These are phyloP conservation scores for Torulaspora gathmanii DNA, from an alignment of 805 yeast species.

Conservation along the genomic window DNA sequence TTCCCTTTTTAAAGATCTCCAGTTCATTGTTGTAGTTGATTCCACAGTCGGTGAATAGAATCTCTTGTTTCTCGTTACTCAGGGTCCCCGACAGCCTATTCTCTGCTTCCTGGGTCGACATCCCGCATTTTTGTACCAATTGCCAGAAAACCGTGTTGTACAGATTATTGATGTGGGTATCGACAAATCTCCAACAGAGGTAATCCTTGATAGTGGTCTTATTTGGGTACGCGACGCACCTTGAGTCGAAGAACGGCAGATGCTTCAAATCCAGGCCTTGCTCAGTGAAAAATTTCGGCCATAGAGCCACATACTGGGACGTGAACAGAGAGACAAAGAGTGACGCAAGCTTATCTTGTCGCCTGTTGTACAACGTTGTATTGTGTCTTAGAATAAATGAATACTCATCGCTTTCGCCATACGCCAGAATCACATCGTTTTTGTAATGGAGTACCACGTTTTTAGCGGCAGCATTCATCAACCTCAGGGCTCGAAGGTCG, in stretches of 20 bases:
- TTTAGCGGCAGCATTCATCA: slow-evolving; percentile 79
- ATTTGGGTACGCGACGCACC: slow-evolving; percentile 84
- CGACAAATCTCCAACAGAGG: slow-evolving; percentile 92
- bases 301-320: slow-evolving; percentile 63
- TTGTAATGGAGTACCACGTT: slow-evolving; percentile 58
- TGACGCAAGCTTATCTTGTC: slow-evolving; percentile 73
- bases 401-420: slow-evolving; percentile 95
- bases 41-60: slow-evolving; percentile 68
- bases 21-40: slow-evolving; percentile 89
- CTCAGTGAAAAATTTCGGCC: slow-evolving; percentile 58
- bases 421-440: slow-evolving; percentile 71
- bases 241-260: slow-evolving; percentile 84
- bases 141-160: slow-evolving; percentile 94
- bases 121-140: slow-evolving; percentile 61
- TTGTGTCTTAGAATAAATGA: slow-evolving; percentile 66
- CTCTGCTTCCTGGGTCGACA: slow-evolving; percentile 80
- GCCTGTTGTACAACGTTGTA: slow-evolving; percentile 71
- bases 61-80: slow-evolving; percentile 82
- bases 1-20: slow-evolving; percentile 82
- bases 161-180: slow-evolving; percentile 90
- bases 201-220: slow-evolving; percentile 63
- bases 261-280: slow-evolving; percentile 45
- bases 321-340: slow-evolving; percentile 81
- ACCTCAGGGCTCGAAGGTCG: slow-evolving; percentile 65
- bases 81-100: slow-evolving; percentile 68